Evolutionary conservation across 2,329 filamentous ascomycete species (phyloP).

Genomic region (Emericellopsis atlantica): DNA sequence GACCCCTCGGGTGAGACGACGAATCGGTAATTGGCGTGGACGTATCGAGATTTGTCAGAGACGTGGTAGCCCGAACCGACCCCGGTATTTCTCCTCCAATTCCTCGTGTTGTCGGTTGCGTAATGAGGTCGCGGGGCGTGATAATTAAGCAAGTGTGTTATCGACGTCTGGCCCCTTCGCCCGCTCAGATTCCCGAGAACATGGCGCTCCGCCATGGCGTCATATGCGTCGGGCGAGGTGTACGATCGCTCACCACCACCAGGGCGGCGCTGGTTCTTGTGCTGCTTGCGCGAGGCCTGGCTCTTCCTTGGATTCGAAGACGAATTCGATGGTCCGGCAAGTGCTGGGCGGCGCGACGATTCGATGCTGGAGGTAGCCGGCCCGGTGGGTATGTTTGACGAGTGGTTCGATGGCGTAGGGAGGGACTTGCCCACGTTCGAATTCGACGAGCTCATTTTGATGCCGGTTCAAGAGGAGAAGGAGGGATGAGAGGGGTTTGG

Average conservation of each 20-base stretch:
- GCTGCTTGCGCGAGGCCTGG: slow-evolving; percentile 67
- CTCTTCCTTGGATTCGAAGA: slow-evolving; percentile 52
- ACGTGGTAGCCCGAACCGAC: slow-evolving; percentile 82
- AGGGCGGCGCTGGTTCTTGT: slow-evolving; percentile 69
- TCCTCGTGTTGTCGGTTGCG: slow-evolving; percentile 36
- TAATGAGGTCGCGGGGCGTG: slow-evolving; percentile 62
- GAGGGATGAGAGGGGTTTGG: background rate
- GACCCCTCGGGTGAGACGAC: slow-evolving; percentile 73
- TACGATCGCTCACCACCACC: slow-evolving; percentile 24
- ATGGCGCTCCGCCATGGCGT: slow-evolving; percentile 71
- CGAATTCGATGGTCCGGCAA: slow-evolving; percentile 16
- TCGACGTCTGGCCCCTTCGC: slow-evolving; percentile 88
- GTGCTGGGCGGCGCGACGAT: slow-evolving; percentile 31
- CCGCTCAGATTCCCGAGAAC: slow-evolving; percentile 44
- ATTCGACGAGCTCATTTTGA: slow-evolving; percentile 20
- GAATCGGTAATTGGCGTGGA: slow-evolving; percentile 96
- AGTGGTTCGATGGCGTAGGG: slow-evolving; percentile 27
- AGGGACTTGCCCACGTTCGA: slow-evolving; percentile 36
- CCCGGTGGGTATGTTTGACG: slow-evolving; percentile 24
- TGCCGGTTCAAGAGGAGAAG: background rate
- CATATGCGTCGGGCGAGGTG: slow-evolving; percentile 55
- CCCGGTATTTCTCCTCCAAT: slow-evolving; percentile 62
- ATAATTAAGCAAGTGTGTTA: slow-evolving; percentile 94
- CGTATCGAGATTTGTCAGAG: slow-evolving; percentile 76
- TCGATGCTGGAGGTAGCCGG: slow-evolving; percentile 35